Base-by-base conservation (phyloP, 169 alveolate species). In the Plasmodium chabaudi region DNA sequence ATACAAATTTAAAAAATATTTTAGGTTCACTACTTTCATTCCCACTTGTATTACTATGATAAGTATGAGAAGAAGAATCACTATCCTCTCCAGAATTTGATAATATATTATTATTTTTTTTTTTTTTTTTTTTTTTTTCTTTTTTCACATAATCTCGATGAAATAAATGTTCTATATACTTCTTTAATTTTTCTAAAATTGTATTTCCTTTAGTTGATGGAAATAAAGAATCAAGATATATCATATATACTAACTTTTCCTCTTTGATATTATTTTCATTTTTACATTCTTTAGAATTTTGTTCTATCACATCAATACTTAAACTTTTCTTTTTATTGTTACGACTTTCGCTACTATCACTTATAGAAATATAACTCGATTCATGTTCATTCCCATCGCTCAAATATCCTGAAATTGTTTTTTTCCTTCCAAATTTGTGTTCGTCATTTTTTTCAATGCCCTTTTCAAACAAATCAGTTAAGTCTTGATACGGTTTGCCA, bases 211-310 rank as follows among this genome's bases (percentile, higher is more conserved):
- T 77, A n/a, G 42, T 53, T 15, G 88, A 77, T n/a, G 88, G 88
- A 55, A 77, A 77, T 53, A 77, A 68, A 2, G 94, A 92, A 72
- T 92, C 94, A 34, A 92, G 92, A 60, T 92, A 87, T 49, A 92
- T 92, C 70, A 92, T 92, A 42, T 92, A 53, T 1, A 94, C 94
- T 23, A 64, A 15, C 42, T 64, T 61, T 21, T 15, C 68, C 7
- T 64, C 25, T 57, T 63, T 47, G 12, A 27, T 77, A 51, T 49
- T 49, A 6, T 21, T 27, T 51, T 63, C 77, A 7, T 63, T 21
- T 44, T 19, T 64, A 15, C 15, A 7, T 63, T 47, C 55, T 53
- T 55, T 71, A 51, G n/a, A 12, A 51, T 51, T 51, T 12, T 12
- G 5, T 51, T 51, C 21, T 3, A 4, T 51, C 59, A 2, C 7